These are phyloP conservation scores for Priceomyces melissophilus DNA, from an alignment of 805 yeast species.

Conservation along the genomic window DNA sequence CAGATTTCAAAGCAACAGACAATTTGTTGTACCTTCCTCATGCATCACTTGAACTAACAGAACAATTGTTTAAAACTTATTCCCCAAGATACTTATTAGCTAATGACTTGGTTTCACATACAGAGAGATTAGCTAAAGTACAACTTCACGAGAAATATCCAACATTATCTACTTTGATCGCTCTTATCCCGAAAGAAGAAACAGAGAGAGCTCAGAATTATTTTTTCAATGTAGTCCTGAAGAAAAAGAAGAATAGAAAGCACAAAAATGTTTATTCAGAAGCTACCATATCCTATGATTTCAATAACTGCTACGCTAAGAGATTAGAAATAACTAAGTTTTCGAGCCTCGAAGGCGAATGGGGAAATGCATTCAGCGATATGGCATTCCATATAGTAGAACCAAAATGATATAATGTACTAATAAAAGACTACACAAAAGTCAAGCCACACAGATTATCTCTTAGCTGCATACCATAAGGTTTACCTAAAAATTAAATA, in stretches of 20 bases:
- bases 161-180: slow-evolving; percentile 36
- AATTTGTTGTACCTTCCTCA: slow-evolving; percentile 68
- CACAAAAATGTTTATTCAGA: slow-evolving; percentile 24
- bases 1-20: slow-evolving; percentile 3
- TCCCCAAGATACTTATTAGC: slow-evolving; percentile 44
- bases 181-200: slow-evolving; percentile 12
- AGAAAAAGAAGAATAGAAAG: slow-evolving; percentile 16
- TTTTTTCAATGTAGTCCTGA: slow-evolving; percentile 16
- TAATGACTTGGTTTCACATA: slow-evolving; percentile 51
- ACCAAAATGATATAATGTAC: not conserved
- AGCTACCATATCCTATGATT: slow-evolving; percentile 30
- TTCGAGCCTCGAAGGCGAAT: slow-evolving; percentile 28
- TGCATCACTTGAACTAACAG: slow-evolving; percentile 59
- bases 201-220: slow-evolving; percentile 13
- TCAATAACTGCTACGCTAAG: slow-evolving; percentile 28
- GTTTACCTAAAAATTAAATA: not conserved
- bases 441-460: no score
- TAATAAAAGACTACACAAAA: no score
- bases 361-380: slow-evolving; percentile 55
- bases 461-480: not conserved
- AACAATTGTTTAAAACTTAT: slow-evolving; percentile 28
- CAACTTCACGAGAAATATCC: slow-evolving; percentile 45
- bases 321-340: slow-evolving; percentile 16
- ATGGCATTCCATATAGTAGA: slow-evolving; percentile 39
- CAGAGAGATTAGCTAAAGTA: slow-evolving; percentile 46